Base-by-base conservation (phyloP, 345 rosid genomes). In the Pelargonium nanum region DNA sequence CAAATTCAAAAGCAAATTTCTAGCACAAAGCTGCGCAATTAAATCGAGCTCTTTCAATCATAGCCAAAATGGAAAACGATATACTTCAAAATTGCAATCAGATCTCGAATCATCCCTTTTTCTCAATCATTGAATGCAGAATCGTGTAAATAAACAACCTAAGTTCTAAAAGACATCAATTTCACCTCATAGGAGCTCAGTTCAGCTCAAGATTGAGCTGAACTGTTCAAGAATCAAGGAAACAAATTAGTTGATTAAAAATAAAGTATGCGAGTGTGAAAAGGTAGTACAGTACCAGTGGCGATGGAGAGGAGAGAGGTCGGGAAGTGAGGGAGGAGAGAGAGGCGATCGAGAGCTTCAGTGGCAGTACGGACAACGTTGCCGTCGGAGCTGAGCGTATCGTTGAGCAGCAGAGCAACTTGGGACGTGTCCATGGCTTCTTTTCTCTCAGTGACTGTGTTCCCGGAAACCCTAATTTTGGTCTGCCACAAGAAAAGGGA, bases 241-340 rank as follows among this genome's bases (percentile, higher is more conserved):
- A 55, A 48, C 4, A 8, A 40, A 21, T 19, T 58, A 17, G n/a
- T 19, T n/a, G n/a, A n/a, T n/a, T n/a, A n/a, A 51, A 68, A 57
- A 40, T 40, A 12, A 40, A 12, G 13, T 25, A 22, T 4, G 15
- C 0, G 44, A 55, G 22, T 19, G 22, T 22, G 40, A 23, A 20
- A 19, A 15, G 34, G 22, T n/a, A n/a, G n/a, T n/a, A n/a, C n/a
- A 59, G 1, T 78, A 86, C 96, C 83, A 28, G 75, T 25, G 65
- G 84, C 74, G 58, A 89, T 75, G 64, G 86, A 77, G 74, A 89
- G 97, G 73, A 89, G 91, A 61, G 75, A 72, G 64, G 68, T 79
- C 40, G 95, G 88, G 71, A 87, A 83, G 67, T 72, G 82, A 76
- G 88, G 84, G 45, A 74, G 72, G 45, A 56, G 70, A 75, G 89